These are phyloP conservation scores for Cochlearia excelsa DNA, from an alignment of 345 rosid genomes.

Conservation along the genomic window DNA sequence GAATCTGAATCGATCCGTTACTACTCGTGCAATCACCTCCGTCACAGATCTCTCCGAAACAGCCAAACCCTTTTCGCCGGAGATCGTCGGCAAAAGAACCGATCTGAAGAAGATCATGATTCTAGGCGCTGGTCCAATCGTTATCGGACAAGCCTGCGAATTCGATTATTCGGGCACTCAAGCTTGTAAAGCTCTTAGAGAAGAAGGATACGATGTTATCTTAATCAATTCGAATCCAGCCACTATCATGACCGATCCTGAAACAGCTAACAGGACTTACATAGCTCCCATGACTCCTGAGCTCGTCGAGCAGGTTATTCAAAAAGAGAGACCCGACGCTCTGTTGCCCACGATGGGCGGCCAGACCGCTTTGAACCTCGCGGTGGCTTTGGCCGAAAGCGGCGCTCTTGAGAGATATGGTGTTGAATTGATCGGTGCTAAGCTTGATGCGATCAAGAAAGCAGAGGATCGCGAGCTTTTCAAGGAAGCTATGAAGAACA, in stretches of 20 bases:
- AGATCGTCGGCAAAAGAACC: conserved; percentile 52
- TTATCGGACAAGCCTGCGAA: conserved; percentile 97
- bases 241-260: conserved; percentile 98
- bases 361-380: conserved; percentile 91
- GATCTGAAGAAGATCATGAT: conserved; percentile 90
- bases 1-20: conserved; percentile 19
- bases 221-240: conserved; percentile 95
- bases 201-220: conserved; percentile 85
- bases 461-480: conserved; percentile 92
- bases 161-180: conserved; percentile 98
- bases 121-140: conserved; percentile 96
- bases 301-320: conserved; percentile 76
- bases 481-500: conserved; percentile 82
- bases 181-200: conserved; percentile 84
- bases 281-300: conserved; percentile 89
- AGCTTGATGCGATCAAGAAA: conserved; percentile 83
- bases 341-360: conserved; percentile 97
- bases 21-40: conserved; percentile 21
- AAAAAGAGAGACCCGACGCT: conserved; percentile 86
- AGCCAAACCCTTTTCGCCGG: conserved; percentile 13
- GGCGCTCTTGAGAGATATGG: conserved; percentile 72
- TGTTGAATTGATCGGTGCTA: conserved; percentile 90
- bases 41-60: conserved; percentile 21
- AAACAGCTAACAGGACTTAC: conserved; percentile 81
- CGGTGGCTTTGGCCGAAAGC: conserved; percentile 78